Percentiles rank a stretch among this genome's conserved stretches.
Conservation (phyloP, 345 rosid genomes). For the Carallia pectinifolia region DNA sequence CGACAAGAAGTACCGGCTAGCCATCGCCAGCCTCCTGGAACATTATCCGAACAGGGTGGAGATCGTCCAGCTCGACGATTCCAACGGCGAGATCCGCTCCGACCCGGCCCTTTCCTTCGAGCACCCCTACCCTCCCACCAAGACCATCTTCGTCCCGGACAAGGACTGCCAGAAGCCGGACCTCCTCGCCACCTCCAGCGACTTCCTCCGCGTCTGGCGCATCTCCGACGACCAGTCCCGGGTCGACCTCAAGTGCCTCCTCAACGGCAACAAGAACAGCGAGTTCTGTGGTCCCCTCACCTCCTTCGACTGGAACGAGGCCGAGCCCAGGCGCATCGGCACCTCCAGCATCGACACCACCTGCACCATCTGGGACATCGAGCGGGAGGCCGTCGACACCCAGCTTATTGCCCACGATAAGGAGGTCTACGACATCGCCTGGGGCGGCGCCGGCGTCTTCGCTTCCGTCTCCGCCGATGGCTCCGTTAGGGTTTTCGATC, state of each 20-base stretch:
- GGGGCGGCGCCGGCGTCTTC: conserved; percentile 97
- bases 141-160: conserved; percentile 87
- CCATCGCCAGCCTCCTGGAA: conserved; percentile 88
- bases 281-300: conserved; percentile 88
- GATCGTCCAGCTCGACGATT: conserved; percentile 95
- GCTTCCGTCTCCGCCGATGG: conserved; percentile 96
- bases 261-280: conserved; percentile 84
- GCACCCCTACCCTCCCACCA: conserved; percentile 91
- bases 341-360: conserved; percentile 91
- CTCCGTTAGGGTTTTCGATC: conserved; percentile 82
- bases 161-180: conserved; percentile 87
- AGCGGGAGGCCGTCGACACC: conserved; percentile 84
- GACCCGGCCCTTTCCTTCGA: conserved; percentile 86
- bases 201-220: conserved; percentile 88
- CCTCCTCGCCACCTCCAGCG: conserved; percentile 90
- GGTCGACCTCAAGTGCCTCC: conserved; percentile 64
- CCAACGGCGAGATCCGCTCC: conserved; percentile 91
- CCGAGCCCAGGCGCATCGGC: conserved; percentile 86
- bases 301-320: conserved; percentile 95
- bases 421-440: conserved; percentile 95
- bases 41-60: conserved; percentile 75
- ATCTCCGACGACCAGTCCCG: conserved; percentile 61
- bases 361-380: conserved; percentile 95
- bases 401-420: conserved; percentile 96
- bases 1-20: conserved; percentile 96